Conservation (phyloP, 331 rosid species). For the Dryas integrifolia region DNA sequence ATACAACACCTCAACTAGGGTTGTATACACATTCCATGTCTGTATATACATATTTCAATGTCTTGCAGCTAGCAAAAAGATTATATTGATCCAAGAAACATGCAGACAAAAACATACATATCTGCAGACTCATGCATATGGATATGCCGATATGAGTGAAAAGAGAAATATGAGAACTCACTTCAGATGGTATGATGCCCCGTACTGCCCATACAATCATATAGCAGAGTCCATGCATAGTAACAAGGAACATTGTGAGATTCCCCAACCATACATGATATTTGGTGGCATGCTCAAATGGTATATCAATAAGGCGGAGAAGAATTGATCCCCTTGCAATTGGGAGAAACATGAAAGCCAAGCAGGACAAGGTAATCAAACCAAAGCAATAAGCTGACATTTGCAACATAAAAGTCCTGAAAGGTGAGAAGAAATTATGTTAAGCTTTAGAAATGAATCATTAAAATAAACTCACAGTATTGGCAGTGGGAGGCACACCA, state of each 20-base stretch:
- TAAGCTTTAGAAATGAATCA: neutral
- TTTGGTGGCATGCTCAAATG: conserved; percentile 70
- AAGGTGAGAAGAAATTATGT: neutral
- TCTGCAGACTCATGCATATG: neutral
- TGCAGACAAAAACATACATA: neutral
- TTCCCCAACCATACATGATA: conserved; percentile 87
- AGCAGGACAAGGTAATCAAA: conserved; percentile 38
- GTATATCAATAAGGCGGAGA: conserved; percentile 63
- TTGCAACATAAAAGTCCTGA: conserved; percentile 22
- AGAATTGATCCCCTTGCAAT: conserved; percentile 77
- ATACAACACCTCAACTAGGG: no score
- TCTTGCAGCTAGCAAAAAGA: neutral
- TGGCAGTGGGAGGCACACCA: neutral
- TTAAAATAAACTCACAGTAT: neutral
- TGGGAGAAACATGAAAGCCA: conserved; percentile 67
- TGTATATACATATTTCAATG: neutral
- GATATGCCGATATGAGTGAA: neutral
- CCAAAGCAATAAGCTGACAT: conserved; percentile 18
- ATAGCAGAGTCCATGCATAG: conserved; percentile 66
- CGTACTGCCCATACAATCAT: conserved; percentile 49
- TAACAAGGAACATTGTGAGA: conserved; percentile 61
- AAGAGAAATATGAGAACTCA: conserved; percentile 33
- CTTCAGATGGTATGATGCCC: conserved; percentile 42
- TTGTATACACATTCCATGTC: neutral
- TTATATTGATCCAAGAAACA: neutral